Evolutionary conservation across 78 protist genomes (phyloP).

Genomic region (slime mould (Dictyostelium discoideum)): dicty_2.7 NC_007091.3:267001-267500

Average conservation of each 20-base stretch:
- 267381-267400: slow-evolving; percentile 74
- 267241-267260: slow-evolving; percentile 58
- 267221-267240: slow-evolving; percentile 70
- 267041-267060: slow-evolving; percentile 65
- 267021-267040: slow-evolving; percentile 43
- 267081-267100: slow-evolving; percentile 50
- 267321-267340: slow-evolving; percentile 62
- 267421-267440: slow-evolving; percentile 65
- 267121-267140: slow-evolving; percentile 28
- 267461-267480: slow-evolving; percentile 75
- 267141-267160: slow-evolving; percentile 32
- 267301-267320: slow-evolving; percentile 54
- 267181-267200: slow-evolving; percentile 25
- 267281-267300: slow-evolving; percentile 38
- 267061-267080: slow-evolving; percentile 80
- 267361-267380: slow-evolving; percentile 76
- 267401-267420: slow-evolving; percentile 66
- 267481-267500: slow-evolving; percentile 74
- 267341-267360: slow-evolving; percentile 67
- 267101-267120: slow-evolving; percentile 29
- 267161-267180: slow-evolving; percentile 55
- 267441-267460: slow-evolving; percentile 52
- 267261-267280: slow-evolving; percentile 47
- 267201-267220: slow-evolving; percentile 67
- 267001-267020: slow-evolving; percentile 33